Evolutionary conservation across 495 filamentous ascomycete species (phyloP).

Genomic region (Podospora pseudocomata): DNA sequence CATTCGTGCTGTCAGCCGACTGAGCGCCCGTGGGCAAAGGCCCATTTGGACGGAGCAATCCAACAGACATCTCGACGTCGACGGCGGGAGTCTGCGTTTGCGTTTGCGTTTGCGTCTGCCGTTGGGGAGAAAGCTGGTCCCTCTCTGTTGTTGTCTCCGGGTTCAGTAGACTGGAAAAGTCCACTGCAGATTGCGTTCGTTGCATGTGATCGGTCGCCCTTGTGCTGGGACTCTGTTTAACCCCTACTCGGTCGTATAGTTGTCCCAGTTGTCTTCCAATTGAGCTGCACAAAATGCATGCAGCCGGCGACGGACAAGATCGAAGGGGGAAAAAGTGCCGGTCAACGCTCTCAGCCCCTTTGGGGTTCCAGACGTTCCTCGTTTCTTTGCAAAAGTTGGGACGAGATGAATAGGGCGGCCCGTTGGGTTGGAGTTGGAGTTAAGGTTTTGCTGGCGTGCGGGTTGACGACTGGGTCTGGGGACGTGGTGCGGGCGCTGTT

Average conservation of each 20-base stretch:
- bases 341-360: background rate
- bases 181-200: constrained; percentile 65
- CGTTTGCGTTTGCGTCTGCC: constrained; percentile 32
- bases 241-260: constrained; percentile 6
- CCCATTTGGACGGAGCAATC: constrained; percentile 68
- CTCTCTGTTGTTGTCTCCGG: constrained; percentile 41
- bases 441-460: constrained; percentile 6
- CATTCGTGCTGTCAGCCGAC: constrained; percentile 50
- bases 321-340: constrained; percentile 2
- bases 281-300: constrained; percentile 29
- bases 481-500: constrained; percentile 20
- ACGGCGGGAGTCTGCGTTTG: constrained; percentile 31
- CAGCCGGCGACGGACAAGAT: constrained; percentile 13
- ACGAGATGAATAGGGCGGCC: constrained; percentile 3
- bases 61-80: constrained; percentile 61
- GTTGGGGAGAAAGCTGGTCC: constrained; percentile 27
- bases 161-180: constrained; percentile 77
- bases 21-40: constrained; percentile 53
- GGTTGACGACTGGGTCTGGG: constrained; percentile 12
- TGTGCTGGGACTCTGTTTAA: constrained; percentile 14
- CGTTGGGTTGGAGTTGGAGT: constrained; percentile 5
- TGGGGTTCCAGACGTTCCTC: background rate
- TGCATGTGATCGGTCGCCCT: constrained; percentile 61
- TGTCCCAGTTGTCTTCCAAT: constrained; percentile 16
- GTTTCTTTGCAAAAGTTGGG: constrained; percentile 2